A percentile compares a stretch with the other conserved stretches of the same genome.
phyloP scores from a whole-genome alignment of 2,329 filamentous ascomycete species.

The Orbilia javanica region DNA sequence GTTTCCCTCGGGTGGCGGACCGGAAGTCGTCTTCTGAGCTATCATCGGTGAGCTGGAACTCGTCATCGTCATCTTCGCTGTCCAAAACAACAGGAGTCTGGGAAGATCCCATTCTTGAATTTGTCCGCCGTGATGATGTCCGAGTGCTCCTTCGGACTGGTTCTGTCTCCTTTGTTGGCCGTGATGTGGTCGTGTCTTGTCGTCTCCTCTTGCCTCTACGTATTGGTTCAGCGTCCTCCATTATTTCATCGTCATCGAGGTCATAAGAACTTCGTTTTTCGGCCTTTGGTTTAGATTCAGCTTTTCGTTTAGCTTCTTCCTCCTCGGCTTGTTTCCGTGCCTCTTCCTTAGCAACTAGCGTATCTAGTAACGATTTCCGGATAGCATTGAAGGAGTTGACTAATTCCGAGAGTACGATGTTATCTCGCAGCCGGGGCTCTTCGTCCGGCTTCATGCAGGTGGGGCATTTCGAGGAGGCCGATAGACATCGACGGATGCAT shows the following conservation, averaged over 20 bases:
- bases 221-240: slow-evolving; percentile 3
- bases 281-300: slow-evolving; percentile 1
- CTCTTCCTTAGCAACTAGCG: slow-evolving; percentile 27
- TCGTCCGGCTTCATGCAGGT: slow-evolving; percentile 83
- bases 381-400: slow-evolving; percentile 77
- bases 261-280: slow-evolving; percentile 32
- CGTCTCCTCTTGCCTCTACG: slow-evolving; percentile 38
- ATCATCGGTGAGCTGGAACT: slow-evolving; percentile 28
- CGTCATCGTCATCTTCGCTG: slow-evolving; percentile 25
- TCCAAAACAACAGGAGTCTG: slow-evolving; percentile 23
- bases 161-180: slow-evolving; percentile 1
- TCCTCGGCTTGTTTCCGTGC: not conserved
- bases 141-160: slow-evolving; percentile 34
- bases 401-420: slow-evolving; percentile 86
- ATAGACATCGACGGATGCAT: slow-evolving; percentile 89
- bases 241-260: slow-evolving; percentile 20
- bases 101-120: slow-evolving; percentile 18
- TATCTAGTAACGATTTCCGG: slow-evolving; percentile 60
- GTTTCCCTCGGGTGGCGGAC: slow-evolving; percentile 15
- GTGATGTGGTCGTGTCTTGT: slow-evolving; percentile 8
- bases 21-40: slow-evolving; percentile 25
- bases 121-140: slow-evolving; percentile 36
- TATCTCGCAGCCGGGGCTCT: slow-evolving; percentile 84
- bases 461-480: slow-evolving; percentile 86
- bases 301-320: not conserved